phyloP scores from a whole-genome alignment of 192 early-diverging fungal genomes.

The Rhizophlyctis rosea region DNA sequence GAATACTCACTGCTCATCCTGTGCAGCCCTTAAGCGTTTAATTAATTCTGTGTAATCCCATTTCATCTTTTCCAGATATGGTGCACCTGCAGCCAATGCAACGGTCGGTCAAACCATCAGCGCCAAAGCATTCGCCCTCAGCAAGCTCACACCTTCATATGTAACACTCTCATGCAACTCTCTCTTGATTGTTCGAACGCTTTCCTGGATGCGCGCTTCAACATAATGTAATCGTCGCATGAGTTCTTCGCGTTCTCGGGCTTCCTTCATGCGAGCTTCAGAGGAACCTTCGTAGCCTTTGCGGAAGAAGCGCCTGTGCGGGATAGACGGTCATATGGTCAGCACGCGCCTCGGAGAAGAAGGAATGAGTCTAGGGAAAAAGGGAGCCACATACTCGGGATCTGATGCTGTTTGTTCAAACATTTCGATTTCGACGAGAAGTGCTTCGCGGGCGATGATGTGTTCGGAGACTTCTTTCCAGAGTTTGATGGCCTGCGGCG shows the following conservation, averaged over 20 bases:
- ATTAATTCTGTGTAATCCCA: constrained; percentile 48
- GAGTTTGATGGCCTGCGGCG: constrained; percentile 40
- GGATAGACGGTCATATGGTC: neutral
- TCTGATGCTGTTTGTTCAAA: constrained; percentile 49
- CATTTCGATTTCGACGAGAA: constrained; percentile 41
- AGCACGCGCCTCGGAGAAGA: neutral
- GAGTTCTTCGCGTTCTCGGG: constrained; percentile 43
- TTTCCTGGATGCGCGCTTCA: constrained; percentile 37
- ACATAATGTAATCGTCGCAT: constrained; percentile 38
- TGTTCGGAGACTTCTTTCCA: constrained; percentile 43
- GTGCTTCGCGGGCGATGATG: constrained; percentile 39
- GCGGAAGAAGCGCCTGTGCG: constrained; percentile 38
- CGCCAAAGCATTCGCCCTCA: neutral
- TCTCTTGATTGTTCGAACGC: constrained; percentile 39
- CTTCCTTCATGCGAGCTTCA: constrained; percentile 44
- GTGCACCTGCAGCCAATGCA: constrained; percentile 28
- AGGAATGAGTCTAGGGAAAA: constrained; percentile 6
- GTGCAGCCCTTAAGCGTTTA: no score
- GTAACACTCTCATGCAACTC: constrained; percentile 53
- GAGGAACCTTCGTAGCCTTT: constrained; percentile 42
- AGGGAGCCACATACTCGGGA: constrained; percentile 32
- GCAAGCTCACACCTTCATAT: constrained; percentile 35
- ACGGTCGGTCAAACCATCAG: constrained; percentile 6
- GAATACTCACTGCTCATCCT: no score
- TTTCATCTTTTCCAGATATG: constrained; percentile 58